These are phyloP conservation scores for Fusarium staphyleae DNA, from an alignment of 2,329 filamentous ascomycete species.

Conservation along the genomic window DNA sequence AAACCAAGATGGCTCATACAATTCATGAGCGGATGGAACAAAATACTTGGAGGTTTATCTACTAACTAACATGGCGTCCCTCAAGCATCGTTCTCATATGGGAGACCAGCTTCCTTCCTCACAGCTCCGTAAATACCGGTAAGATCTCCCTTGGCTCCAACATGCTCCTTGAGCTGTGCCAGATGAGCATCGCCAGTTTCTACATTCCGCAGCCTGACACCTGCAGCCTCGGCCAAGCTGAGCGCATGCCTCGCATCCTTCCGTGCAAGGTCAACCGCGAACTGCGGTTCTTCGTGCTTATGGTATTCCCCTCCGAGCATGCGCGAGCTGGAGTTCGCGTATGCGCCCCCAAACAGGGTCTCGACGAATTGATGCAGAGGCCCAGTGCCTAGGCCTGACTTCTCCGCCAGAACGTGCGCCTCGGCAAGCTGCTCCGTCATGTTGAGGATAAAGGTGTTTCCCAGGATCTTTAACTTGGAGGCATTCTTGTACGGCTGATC, in stretches of 20 bases:
- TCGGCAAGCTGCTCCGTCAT: slow-evolving; percentile 83
- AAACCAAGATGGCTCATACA: neutral
- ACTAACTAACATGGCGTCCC: neutral
- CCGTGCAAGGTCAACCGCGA: slow-evolving; percentile 79
- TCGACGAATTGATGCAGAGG: slow-evolving; percentile 76
- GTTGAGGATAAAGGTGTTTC: slow-evolving; percentile 85
- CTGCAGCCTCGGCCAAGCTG: slow-evolving; percentile 67
- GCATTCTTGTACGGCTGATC: slow-evolving; percentile 73
- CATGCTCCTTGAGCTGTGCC: slow-evolving; percentile 70
- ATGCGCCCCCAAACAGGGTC: slow-evolving; percentile 76
- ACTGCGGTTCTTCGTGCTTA: slow-evolving; percentile 78
- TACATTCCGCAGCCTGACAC: slow-evolving; percentile 68
- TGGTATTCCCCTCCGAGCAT: slow-evolving; percentile 81
- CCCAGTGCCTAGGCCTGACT: slow-evolving; percentile 74
- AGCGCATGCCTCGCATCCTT: slow-evolving; percentile 83
- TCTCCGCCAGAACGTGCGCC: slow-evolving; percentile 80
- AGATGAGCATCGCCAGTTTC: slow-evolving; percentile 75
- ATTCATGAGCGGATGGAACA: neutral
- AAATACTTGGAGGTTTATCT: neutral
- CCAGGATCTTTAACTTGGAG: slow-evolving; percentile 78
- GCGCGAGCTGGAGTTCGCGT: slow-evolving; percentile 75
- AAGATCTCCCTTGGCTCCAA: slow-evolving; percentile 76
- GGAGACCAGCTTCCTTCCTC: slow-evolving; percentile 75
- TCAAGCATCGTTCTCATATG: slow-evolving; percentile 68
- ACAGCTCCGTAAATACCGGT: slow-evolving; percentile 83